These are phyloP conservation scores for Chondrus crispus DNA, from an alignment of 23 red algal genomes.

Conservation along the genomic window DNA sequence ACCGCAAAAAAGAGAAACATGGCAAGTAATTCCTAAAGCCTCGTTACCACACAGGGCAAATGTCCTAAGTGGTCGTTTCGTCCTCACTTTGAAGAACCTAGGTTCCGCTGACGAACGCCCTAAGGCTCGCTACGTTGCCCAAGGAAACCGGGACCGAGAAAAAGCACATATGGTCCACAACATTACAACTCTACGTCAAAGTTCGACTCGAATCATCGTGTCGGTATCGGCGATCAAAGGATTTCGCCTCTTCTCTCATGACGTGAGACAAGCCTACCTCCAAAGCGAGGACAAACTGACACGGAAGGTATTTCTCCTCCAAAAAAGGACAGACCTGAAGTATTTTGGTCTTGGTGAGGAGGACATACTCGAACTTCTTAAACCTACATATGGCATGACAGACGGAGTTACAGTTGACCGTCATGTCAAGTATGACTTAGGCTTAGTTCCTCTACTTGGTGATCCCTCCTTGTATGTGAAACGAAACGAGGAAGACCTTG, in stretches of 20 bases:
- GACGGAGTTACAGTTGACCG: not conserved
- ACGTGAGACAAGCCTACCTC: slow-evolving; percentile 14
- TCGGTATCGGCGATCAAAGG: not conserved
- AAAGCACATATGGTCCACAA: not conserved
- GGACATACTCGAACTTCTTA: not conserved
- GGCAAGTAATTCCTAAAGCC: not conserved
- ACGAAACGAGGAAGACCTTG: not conserved
- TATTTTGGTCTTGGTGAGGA: not conserved
- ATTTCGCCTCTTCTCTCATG: not conserved
- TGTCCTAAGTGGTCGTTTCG: not conserved
- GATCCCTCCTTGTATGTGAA: not conserved
- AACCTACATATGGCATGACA: not conserved
- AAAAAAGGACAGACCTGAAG: not conserved
- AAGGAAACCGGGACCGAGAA: not conserved
- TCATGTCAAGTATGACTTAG: not conserved
- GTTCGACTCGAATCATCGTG: not conserved
- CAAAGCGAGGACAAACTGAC: not conserved
- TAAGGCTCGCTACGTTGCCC: slow-evolving; percentile 1
- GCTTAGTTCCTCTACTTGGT: too few species aligned
- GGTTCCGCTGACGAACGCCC: not conserved
- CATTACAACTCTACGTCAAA: not conserved
- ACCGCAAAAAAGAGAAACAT: not conserved
- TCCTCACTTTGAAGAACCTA: slow-evolving; percentile 19
- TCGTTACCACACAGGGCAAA: not conserved
- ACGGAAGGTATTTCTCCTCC: not conserved